Percentiles rank a stretch among this genome's conserved stretches.
Evolutionary conservation across 441 rosid genomes (phyloP).

Genomic region (Arabidopsis lyrata): DNA sequence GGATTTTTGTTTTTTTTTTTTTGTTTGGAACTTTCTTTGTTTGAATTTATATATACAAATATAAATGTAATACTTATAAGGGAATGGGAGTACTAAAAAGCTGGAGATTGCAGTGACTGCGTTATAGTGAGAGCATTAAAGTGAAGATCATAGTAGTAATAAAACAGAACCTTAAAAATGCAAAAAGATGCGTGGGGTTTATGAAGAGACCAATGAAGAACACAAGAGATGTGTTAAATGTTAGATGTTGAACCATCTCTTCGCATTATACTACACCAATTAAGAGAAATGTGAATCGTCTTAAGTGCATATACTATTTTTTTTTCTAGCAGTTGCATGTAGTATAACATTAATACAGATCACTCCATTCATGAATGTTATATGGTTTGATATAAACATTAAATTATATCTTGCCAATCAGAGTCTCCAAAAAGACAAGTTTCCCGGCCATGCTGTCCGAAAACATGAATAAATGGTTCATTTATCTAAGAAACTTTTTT

Average conservation of each 20-base stretch:
- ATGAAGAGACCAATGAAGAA: constrained; percentile 11
- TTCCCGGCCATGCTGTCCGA: background rate
- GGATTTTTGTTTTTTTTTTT: background rate
- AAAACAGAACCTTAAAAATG: constrained; percentile 32
- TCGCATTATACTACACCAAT: constrained; percentile 12
- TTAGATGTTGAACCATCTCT: constrained; percentile 28
- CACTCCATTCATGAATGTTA: constrained; percentile 4
- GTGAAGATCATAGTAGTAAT: constrained; percentile 6
- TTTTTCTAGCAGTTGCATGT: background rate
- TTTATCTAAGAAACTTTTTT: background rate
- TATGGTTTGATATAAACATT: background rate
- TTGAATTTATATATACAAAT: constrained; percentile 6
- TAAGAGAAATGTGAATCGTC: constrained; percentile 21
- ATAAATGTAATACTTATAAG: constrained; percentile 31
- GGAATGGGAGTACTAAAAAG: constrained; percentile 36
- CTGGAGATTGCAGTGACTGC: constrained; percentile 39
- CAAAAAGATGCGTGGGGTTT: constrained; percentile 24
- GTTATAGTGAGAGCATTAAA: constrained; percentile 34
- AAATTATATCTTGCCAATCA: constrained; percentile 12
- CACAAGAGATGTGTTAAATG: constrained; percentile 31
- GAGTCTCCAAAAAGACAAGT: background rate
- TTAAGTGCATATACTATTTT: background rate
- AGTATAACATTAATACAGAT: background rate
- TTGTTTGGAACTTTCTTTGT: constrained; percentile 27
- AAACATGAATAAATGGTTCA: background rate